Conservation (phyloP, 202 grass and related monocot genomes). For the Bolboschoenoplectus hybrid region DNA sequence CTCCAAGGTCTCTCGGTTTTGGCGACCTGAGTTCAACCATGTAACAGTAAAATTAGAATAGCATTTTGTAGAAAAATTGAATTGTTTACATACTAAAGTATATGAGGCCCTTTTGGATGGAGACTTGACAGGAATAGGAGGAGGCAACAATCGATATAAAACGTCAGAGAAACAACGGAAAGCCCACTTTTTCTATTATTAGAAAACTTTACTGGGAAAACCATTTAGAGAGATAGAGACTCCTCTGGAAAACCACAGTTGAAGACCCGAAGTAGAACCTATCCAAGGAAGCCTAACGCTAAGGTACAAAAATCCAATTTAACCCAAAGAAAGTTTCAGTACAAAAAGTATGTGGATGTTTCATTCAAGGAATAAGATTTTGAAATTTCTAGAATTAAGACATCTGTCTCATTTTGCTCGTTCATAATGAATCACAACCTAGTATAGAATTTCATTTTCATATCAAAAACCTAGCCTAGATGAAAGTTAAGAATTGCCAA, state of each 20-base stretch:
- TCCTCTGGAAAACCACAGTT: neutral
- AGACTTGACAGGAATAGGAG: neutral
- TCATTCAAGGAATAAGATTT: slow-evolving; percentile 14
- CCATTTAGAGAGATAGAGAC: neutral
- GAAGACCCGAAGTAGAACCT: neutral
- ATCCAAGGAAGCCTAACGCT: neutral
- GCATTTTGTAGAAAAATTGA: neutral
- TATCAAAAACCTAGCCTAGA: slow-evolving; percentile 19
- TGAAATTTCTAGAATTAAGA: neutral
- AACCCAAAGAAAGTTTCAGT: neutral
- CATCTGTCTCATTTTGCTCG: neutral
- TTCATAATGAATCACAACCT: neutral
- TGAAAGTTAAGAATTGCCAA: slow-evolving; percentile 13
- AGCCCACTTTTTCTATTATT: neutral
- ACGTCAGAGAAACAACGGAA: neutral
- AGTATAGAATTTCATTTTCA: neutral
- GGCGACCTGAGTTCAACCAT: slow-evolving; percentile 8
- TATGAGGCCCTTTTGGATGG: neutral
- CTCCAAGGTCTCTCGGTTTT: slow-evolving; percentile 64
- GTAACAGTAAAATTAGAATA: slow-evolving; percentile 27
- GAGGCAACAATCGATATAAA: neutral
- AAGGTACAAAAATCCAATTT: neutral
- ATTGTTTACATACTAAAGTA: neutral
- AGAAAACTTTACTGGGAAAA: neutral
- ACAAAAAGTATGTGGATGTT: neutral